Evolutionary conservation across 202 grass and related monocot species (phyloP), one percentile per base, ranked within the genome.

Genomic region (Bolboschoenoplectus hybrid): DNA sequence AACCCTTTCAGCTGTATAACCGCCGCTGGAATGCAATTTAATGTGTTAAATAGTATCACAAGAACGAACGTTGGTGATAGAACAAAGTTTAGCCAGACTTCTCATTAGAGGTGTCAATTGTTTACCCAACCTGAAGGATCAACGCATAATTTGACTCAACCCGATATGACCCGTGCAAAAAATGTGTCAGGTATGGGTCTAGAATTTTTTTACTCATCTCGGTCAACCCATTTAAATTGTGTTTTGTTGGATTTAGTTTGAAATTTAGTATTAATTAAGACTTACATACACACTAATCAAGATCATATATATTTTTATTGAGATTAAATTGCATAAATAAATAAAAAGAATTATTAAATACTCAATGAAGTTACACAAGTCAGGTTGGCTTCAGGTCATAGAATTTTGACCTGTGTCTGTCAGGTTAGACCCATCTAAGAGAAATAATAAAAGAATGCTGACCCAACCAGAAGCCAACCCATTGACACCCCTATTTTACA

Each of bases 1-100:
- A 88, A 89, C 7, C 74, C 87, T 79, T 92, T 94, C 67, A 97
- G 86, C 85, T 94, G 86, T 84, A 89, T 83, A 87, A 97, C 92
- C 62, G 91, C 86, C 66, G 91, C 95, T 97, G 92, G 88, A 94
- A 74, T 63, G 79, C 69, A 47, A 70, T 50, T 55, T 26, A 55
- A 85, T 35, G 20, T 6, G 60, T 34, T 69, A 61, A 74, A 68
- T 76, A 75, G 43, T 67, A 84, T 47, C 69, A 87, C 64, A 52
- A 84, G 11, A 44, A 88, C 80, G 61, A 41, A 85, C 47, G 49
- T 70, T 69, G 65, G 16, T 83, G 67, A 66, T 52, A 36, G 36
- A 76, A 76, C 47, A 76, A 76, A 35, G 49, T 34, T 53, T 76
- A 35, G 47, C 47, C 20, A 52, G 47, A 53, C 19, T 75, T 75